Conservation (phyloP, 805 yeast genomes). For the Zygosaccharomyces bisporus region DNA sequence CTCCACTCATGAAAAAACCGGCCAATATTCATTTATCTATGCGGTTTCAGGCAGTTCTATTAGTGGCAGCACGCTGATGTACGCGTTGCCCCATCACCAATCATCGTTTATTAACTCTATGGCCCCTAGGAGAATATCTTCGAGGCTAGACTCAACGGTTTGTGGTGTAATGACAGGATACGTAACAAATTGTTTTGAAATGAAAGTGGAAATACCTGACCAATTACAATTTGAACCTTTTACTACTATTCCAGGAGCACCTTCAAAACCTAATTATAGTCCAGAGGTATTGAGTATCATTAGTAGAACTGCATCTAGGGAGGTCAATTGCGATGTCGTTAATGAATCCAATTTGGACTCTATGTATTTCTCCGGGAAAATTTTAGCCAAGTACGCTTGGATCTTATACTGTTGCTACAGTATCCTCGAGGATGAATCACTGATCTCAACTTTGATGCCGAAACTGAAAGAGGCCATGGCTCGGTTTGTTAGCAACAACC, state of each 20-base stretch:
- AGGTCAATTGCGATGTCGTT: slow-evolving; percentile 40
- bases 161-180: slow-evolving; percentile 47
- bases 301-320: slow-evolving; percentile 35
- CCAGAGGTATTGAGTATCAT: slow-evolving; percentile 32
- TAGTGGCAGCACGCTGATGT: slow-evolving; percentile 45
- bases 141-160: slow-evolving; percentile 45
- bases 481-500: slow-evolving; percentile 65
- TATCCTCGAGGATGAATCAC: slow-evolving; percentile 52
- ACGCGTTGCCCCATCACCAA: slow-evolving; percentile 68
- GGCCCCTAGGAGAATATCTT: slow-evolving; percentile 14
- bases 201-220: slow-evolving; percentile 44
- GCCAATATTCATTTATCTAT: slow-evolving; percentile 44
- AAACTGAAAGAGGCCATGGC: slow-evolving; percentile 64
- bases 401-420: slow-evolving; percentile 68
- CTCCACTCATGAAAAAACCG: slow-evolving; percentile 38
- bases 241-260: slow-evolving; percentile 34
- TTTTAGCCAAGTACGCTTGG: slow-evolving; percentile 86
- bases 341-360: slow-evolving; percentile 59
- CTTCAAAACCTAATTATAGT: slow-evolving; percentile 28
- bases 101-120: slow-evolving; percentile 40
- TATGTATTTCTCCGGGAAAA: slow-evolving; percentile 88
- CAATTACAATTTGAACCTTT: slow-evolving; percentile 46
- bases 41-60: slow-evolving; percentile 44
- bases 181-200: slow-evolving; percentile 39
- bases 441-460: slow-evolving; percentile 51